Percentiles rank a stretch among this genome's conserved stretches.
These are phyloP conservation scores for Chlorencoelia australis DNA, from an alignment of 2,329 filamentous ascomycete genomes.

Conservation along the genomic window DNA sequence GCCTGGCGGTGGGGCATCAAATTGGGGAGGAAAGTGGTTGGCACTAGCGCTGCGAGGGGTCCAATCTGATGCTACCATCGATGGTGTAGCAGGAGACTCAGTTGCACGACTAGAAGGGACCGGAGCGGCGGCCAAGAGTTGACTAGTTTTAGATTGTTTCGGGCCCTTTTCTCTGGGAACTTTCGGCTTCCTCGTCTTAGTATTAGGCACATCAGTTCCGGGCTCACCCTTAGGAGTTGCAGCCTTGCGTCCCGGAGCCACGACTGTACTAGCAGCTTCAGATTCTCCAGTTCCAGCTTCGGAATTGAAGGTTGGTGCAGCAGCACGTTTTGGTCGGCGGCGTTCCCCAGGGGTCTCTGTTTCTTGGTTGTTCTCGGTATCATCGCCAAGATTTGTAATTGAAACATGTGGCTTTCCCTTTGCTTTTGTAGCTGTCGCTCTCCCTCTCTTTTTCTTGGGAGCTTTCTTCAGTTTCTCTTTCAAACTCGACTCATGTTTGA, in stretches of 20 bases:
- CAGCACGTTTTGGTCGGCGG: slow-evolving; percentile 49
- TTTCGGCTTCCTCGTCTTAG: slow-evolving; percentile 30
- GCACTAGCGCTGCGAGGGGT: slow-evolving; percentile 10
- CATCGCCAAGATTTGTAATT: slow-evolving; percentile 46
- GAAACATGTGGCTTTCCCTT: slow-evolving; percentile 47
- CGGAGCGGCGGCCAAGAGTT: slow-evolving; percentile 23
- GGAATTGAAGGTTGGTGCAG: slow-evolving; percentile 60
- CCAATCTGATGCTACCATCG: slow-evolving; percentile 4
- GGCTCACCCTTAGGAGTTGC: slow-evolving; percentile 34
- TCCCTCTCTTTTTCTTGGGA: slow-evolving; percentile 35
- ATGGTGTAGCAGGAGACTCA: slow-evolving; percentile 19
- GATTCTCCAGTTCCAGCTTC: slow-evolving; percentile 47
- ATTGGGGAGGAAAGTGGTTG: slow-evolving; percentile 18
- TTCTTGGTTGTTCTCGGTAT: slow-evolving; percentile 24
- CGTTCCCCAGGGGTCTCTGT: slow-evolving; percentile 48
- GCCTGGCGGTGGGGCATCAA: slow-evolving; percentile 14
- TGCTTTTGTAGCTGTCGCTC: slow-evolving; percentile 45
- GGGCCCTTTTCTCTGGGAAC: slow-evolving; percentile 21
- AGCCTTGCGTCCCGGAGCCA: slow-evolving; percentile 46
- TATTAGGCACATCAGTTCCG: slow-evolving; percentile 28
- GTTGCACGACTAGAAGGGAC: slow-evolving; percentile 9
- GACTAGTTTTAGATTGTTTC: slow-evolving; percentile 25
- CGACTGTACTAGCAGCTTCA: slow-evolving; percentile 46
- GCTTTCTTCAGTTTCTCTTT: slow-evolving; percentile 62
- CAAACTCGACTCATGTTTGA: slow-evolving; percentile 64